Evolutionary conservation across 306 rosid genomes (phyloP), one percentile per base, ranked within the genome.

Genomic region (Begonia fuchsioides): DNA sequence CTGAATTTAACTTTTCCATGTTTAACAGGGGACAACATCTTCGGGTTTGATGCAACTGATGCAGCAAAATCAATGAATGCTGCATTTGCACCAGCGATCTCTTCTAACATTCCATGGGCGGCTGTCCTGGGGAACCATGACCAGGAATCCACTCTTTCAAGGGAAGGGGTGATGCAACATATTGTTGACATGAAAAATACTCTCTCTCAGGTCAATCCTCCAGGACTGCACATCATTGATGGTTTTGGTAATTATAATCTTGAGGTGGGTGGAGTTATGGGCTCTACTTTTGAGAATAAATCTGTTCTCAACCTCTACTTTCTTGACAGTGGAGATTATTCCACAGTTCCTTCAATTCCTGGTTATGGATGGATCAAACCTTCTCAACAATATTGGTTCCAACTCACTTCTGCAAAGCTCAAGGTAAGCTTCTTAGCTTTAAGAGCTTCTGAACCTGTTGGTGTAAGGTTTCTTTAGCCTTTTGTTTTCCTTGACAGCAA

Each of bases 111-210:
- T 59, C 94, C 92, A 12, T 90, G 98, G 98, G 82, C 80, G 3
- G 95, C 95, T 58, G 59, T 90, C 52, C 47, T 85, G 72, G 98
- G 98, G 38, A 90, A 90, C 79, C 98, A 90, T 75, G 98, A 90
- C 58, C 98, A 85, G 62, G 79, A 90, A 75, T 81, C 85, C 9
- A 58, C 88, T 47, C 92, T 90, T 44, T 75, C 87, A 6, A 77
- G 98, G 71, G 82, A 68, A 75, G 86, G 92, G 17, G 98, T 90
- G 48, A 90, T 90, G 95, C 75, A 67, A 50, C 68, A 90, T 63
- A 71, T 81, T 45, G 85, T 67, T 65, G 85, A 82, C 13, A 49
- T 81, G 83, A 73, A 81, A 44, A 85, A 76, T 63, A 81, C 95
- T 39, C 64, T 77, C 43, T 62, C 98, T 59, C 70, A 53, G 64